Percentiles rank a stretch among this genome's conserved stretches.
Conservation (phyloP, 208 protist genomes). For the Acanthamoeba sp. region DNA sequence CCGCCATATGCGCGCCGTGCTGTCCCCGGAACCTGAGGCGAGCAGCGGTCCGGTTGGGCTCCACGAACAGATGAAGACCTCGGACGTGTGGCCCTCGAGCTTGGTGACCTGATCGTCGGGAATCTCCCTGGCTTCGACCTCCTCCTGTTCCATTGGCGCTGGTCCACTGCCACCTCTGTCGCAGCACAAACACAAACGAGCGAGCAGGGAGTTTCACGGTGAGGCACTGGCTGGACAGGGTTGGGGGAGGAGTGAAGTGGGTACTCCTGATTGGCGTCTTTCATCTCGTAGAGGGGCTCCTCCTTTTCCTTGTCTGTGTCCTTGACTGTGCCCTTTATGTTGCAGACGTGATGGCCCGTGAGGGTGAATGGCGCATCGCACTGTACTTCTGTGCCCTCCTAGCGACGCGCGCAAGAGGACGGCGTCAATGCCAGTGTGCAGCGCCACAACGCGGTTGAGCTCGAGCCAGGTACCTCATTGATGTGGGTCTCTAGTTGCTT, state of each 20-base stretch:
- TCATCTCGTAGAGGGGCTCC: conserved; percentile 65
- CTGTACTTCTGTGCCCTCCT: conserved; percentile 84
- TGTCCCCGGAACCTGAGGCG: conserved; percentile 88
- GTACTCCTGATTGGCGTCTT: conserved; percentile 35
- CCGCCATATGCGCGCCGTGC: conserved; percentile 88
- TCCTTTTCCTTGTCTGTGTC: conserved; percentile 68
- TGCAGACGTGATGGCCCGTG: conserved; percentile 78
- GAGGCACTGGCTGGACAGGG: neutral
- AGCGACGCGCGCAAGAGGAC: conserved; percentile 12
- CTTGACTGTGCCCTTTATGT: conserved; percentile 50
- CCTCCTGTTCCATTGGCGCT: conserved; percentile 62
- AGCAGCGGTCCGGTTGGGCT: conserved; percentile 75
- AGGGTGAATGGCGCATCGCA: conserved; percentile 82
- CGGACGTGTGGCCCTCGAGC: conserved; percentile 81
- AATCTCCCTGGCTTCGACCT: conserved; percentile 71
- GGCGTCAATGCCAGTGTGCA: neutral
- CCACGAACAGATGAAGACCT: conserved; percentile 88
- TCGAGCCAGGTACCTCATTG: conserved; percentile 85
- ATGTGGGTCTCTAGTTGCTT: conserved; percentile 91
- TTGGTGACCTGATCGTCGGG: conserved; percentile 80
- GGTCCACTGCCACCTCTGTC: neutral
- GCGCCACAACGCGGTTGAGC: neutral
- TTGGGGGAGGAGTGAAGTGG: neutral
- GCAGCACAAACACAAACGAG: neutral
- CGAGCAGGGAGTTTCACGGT: neutral